Base-by-base conservation (phyloP, 345 rosid genomes). In the Zanthoxylum bungeanum region DNA sequence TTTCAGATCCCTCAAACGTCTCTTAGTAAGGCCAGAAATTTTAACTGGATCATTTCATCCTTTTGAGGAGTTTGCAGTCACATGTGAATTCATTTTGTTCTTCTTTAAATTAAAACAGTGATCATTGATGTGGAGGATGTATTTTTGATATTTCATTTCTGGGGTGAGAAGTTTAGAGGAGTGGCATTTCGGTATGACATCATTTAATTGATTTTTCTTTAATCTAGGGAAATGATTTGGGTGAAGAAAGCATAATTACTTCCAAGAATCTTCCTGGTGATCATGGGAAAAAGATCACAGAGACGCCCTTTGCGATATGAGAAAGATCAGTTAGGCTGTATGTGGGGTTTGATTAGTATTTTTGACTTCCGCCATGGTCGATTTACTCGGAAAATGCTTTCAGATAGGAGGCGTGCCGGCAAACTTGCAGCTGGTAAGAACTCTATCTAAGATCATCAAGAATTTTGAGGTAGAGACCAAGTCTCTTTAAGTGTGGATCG, bases 301-400 rank as follows among this genome's bases (percentile, higher is more conserved):
- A 85, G 81, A 66, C 86, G 69, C 7, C 70, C 79, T 49, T 76
- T 76, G 60, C 87, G 82, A 73, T 76, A 85, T 70, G 91, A 88
- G 76, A 84, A 81, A 71, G 89, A 80, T 69, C 95, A 89, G 65
- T 71, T 80, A 5, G 99, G 98, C 47, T 95, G 98, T 78, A 89
- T 87, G 87, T 82, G 96, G 98, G 87, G 92, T 52, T 81, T 92
- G 67, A 86, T 92, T 60, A 92, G 81, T 60, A 88, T 90, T 78
- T 85, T 94, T 59, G 93, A 94, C 72, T 90, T 92, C 77, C 92
- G 91, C 62, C 84, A 83, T 69, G 87, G 88, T 69, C 89, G 90
- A 66, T 75, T 90, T 40, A 84, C 84, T 40, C 91, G 81, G 52
- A 91, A 81, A 82, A 85, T 95, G 70, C 83, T 92, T 59, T 62